Evolutionary conservation across 345 rosid species (phyloP).

Genomic region (Adansonia digitata): DNA sequence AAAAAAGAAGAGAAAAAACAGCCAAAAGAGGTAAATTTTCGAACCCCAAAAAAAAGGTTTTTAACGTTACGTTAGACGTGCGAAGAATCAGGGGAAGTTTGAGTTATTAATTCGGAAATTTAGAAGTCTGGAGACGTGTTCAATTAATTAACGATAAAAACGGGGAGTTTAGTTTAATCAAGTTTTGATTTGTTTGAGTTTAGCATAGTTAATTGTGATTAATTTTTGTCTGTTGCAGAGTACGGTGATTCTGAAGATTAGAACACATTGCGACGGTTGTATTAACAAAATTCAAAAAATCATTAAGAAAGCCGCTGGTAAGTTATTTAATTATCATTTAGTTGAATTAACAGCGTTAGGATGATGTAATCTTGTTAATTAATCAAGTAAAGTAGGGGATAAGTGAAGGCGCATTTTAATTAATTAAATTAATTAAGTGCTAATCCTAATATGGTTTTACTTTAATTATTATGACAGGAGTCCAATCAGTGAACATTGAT

Average conservation of each 20-base stretch:
- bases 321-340: constrained; percentile 2
- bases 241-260: constrained; percentile 52
- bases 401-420: not conserved
- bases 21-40: constrained; percentile 37
- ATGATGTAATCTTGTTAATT: not conserved
- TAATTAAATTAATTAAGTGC: not conserved
- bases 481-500: constrained; percentile 48
- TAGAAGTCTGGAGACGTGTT: too few species aligned
- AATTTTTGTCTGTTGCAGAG: constrained; percentile 31
- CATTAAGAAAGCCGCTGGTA: constrained; percentile 44
- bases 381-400: not conserved
- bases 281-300: constrained; percentile 47
- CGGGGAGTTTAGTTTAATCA: not conserved
- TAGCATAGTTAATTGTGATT: not conserved
- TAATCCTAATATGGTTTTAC: constrained; percentile 3
- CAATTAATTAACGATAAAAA: not conserved
- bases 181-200: not conserved
- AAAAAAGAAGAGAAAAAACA: constrained; percentile 25
- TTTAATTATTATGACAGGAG: constrained; percentile 43
- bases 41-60: constrained; percentile 13
- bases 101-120: too few species aligned
- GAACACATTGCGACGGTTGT: constrained; percentile 74
- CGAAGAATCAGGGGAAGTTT: not conserved
- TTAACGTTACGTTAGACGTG: not conserved
- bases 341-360: not conserved